phyloP scores from a whole-genome alignment of 352 stramenopile genomes.

The Globisporangium ultimum region DNA sequence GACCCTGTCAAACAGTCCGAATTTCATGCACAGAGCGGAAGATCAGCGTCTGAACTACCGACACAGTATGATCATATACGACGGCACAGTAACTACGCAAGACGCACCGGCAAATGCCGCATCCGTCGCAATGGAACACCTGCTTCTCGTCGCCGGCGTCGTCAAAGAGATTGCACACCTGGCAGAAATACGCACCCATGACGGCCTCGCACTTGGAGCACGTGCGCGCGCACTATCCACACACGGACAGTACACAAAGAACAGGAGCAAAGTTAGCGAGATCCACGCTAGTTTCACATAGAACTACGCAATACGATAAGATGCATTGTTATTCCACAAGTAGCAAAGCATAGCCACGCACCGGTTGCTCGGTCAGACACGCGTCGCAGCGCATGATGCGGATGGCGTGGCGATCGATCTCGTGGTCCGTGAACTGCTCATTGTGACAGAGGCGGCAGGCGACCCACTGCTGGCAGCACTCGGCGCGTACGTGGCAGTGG shows the following conservation, averaged over 20 bases:
- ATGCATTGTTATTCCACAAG: too few relatives aligned
- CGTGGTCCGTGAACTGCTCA: constrained; percentile 44
- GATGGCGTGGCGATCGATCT: constrained; percentile 79
- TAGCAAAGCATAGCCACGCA: constrained; percentile 15
- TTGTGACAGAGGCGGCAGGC: constrained; percentile 74
- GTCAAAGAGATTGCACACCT: constrained; percentile 73
- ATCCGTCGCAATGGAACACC: constrained; percentile 74
- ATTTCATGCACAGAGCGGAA: not conserved
- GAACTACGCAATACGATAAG: too few relatives aligned
- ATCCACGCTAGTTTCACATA: too few relatives aligned
- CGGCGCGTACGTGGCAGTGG: constrained; percentile 61
- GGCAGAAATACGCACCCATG: constrained; percentile 68
- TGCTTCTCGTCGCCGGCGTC: constrained; percentile 53
- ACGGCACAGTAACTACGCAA: not conserved
- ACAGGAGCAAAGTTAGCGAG: not conserved
- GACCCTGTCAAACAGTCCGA: constrained; percentile 29
- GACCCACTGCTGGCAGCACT: constrained; percentile 76
- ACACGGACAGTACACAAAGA: not conserved
- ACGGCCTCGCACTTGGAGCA: constrained; percentile 39
- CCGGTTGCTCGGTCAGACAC: constrained; percentile 57
- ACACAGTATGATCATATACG: too few relatives aligned
- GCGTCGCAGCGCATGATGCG: constrained; percentile 59
- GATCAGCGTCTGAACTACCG: too few relatives aligned
- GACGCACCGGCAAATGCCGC: constrained; percentile 68
- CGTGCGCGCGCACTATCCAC: constrained; percentile 43